Conservation (phyloP, 805 yeast genomes). For the Candida pini region DNA sequence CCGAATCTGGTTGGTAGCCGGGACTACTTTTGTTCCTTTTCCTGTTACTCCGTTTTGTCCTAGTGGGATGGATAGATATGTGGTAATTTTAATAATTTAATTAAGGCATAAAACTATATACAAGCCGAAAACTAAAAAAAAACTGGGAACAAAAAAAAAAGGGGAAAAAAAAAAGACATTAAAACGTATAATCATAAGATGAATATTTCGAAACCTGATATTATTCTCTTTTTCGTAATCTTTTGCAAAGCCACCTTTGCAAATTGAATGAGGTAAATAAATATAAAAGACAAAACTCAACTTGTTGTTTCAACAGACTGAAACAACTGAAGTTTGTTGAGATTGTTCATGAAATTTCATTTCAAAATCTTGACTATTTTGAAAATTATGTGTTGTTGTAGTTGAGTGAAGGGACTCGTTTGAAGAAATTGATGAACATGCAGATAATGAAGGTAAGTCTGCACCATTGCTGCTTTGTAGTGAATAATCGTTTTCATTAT, state of each 20-base stretch:
- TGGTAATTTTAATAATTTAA: too few species aligned
- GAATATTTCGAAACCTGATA: too few species aligned
- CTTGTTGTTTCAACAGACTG: neutral
- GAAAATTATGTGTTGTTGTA: neutral
- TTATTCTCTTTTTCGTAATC: too few species aligned
- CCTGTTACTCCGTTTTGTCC: too few species aligned
- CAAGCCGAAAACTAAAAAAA: too few species aligned
- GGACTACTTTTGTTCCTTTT: too few species aligned
- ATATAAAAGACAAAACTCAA: neutral
- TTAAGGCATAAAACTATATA: too few species aligned
- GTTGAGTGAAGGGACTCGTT: constrained; percentile 12
- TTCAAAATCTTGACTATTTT: neutral
- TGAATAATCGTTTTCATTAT: constrained; percentile 1
- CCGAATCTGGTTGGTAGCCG: too few species aligned
- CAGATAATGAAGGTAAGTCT: constrained; percentile 24
- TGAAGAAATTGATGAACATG: constrained; percentile 26
- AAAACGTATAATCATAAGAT: too few species aligned
- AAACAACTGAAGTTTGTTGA: neutral
- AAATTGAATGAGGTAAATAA: neutral
- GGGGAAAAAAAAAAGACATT: too few species aligned
- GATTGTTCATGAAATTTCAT: neutral
- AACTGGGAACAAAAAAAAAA: too few species aligned
- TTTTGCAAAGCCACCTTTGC: constrained; percentile 2
- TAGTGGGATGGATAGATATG: too few species aligned
- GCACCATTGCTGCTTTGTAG: constrained; percentile 5